Conservation (phyloP, 1,284 basidiomycete genomes). For the Sporisorium scitamineum region DNA sequence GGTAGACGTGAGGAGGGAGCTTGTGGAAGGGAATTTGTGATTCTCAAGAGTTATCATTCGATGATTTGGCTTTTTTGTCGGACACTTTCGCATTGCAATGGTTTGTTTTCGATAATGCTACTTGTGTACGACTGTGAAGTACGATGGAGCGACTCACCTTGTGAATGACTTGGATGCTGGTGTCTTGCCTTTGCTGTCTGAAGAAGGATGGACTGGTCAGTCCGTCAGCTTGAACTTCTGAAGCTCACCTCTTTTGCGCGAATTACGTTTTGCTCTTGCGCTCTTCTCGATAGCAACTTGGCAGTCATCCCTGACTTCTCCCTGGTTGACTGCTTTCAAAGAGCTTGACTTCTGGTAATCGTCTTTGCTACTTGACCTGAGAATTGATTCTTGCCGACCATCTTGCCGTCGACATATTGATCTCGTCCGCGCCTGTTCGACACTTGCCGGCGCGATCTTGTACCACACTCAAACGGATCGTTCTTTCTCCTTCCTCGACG, state of each 20-base stretch:
- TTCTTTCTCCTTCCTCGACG: neutral
- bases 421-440: too few species aligned
- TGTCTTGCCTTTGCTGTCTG: neutral
- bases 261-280: neutral
- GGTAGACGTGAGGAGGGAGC: slow-evolving; percentile 18
- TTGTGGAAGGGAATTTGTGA: slow-evolving; percentile 15
- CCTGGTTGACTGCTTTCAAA: neutral
- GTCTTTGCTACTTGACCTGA: too few species aligned
- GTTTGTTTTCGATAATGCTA: neutral
- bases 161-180: neutral
- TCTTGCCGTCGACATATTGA: neutral
- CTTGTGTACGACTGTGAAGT: neutral
- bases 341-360: neutral
- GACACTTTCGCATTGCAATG: slow-evolving; percentile 23
- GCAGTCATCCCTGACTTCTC: neutral
- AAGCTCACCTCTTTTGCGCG: neutral
- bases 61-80: neutral
- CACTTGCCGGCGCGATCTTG: neutral
- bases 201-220: neutral
- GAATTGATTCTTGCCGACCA: too few species aligned
- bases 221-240: neutral
- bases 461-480: neutral
- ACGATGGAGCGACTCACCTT: neutral
- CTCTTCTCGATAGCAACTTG: neutral
- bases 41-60: neutral